Percentiles rank a stretch among this genome's conserved stretches.
phyloP scores from a whole-genome alignment of 139 green algal species.

The Picochlorum sp. region DNA sequence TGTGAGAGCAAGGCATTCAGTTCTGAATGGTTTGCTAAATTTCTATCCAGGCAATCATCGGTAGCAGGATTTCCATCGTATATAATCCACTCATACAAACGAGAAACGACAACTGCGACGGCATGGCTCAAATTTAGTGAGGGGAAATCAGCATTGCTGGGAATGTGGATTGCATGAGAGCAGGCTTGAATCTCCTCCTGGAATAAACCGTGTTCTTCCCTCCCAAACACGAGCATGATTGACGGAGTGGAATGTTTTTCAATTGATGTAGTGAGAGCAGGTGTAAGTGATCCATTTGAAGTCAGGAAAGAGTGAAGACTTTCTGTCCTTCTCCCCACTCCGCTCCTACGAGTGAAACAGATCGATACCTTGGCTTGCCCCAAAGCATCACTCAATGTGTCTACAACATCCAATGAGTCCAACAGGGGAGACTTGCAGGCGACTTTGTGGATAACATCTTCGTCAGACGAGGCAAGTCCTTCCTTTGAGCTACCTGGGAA shows the following conservation, averaged over 20 bases:
- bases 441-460: constrained; percentile 4
- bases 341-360: constrained; percentile 24
- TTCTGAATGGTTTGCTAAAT: constrained; percentile 1
- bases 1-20: constrained; percentile 5
- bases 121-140: constrained; percentile 68
- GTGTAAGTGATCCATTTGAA: neutral
- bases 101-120: constrained; percentile 47
- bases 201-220: constrained; percentile 61
- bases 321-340: constrained; percentile 11
- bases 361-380: constrained; percentile 13
- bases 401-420: constrained; percentile 4
- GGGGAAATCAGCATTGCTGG: constrained; percentile 33
- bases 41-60: neutral
- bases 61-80: neutral
- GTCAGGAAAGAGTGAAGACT: constrained; percentile 12
- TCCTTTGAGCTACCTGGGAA: neutral
- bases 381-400: constrained; percentile 15
- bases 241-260: constrained; percentile 14
- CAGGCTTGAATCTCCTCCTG: constrained; percentile 60
- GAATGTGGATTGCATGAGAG: constrained; percentile 58
- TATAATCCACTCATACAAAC: constrained; percentile 29
- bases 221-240: constrained; percentile 58
- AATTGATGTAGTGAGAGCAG: neutral
- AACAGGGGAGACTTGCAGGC: constrained; percentile 3
- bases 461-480: neutral